Percentiles rank a stretch among this genome's conserved stretches.
These are phyloP conservation scores for Psilocybe cubensis DNA, from an alignment of 768 basidiomycete species.

Conservation along the genomic window DNA sequence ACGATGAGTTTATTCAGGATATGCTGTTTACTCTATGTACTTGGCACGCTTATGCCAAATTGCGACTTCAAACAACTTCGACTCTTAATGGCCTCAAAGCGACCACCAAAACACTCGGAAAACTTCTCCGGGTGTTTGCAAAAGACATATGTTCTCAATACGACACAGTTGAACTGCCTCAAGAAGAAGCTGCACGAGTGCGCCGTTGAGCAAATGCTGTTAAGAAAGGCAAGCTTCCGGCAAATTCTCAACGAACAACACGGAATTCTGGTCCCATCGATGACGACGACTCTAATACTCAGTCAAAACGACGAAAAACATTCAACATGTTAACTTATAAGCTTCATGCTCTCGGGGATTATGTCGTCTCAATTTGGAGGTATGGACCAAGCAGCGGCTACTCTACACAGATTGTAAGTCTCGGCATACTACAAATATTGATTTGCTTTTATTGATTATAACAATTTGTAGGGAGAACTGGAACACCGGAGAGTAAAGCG, in stretches of 20 bases:
- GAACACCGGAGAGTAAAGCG: not conserved
- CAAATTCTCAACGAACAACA: not conserved
- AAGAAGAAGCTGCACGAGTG: slow-evolving; percentile 23
- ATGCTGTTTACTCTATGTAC: slow-evolving; percentile 32
- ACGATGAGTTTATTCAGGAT: slow-evolving; percentile 27
- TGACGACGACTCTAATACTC: not conserved
- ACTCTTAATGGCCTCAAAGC: slow-evolving; percentile 28
- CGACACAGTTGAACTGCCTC: slow-evolving; percentile 22
- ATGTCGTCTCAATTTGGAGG: slow-evolving; percentile 16
- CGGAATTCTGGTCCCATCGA: no score
- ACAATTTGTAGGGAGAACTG: not conserved
- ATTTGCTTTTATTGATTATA: not conserved
- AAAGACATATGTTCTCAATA: slow-evolving; percentile 18
- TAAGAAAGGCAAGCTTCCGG: not conserved
- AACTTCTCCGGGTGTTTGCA: slow-evolving; percentile 26
- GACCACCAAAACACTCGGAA: slow-evolving; percentile 30
- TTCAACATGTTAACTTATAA: slow-evolving; percentile 23
- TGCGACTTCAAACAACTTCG: slow-evolving; percentile 36
- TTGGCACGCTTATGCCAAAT: slow-evolving; percentile 41
- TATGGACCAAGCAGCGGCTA: slow-evolving; percentile 10
- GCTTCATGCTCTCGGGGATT: slow-evolving; percentile 19
- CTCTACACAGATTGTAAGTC: not conserved
- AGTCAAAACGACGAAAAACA: not conserved
- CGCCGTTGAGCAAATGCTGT: slow-evolving; percentile 15
- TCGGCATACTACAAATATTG: not conserved